Conservation (phyloP, 108 stramenopile species). For the Cyclotella kingstonii region DNA sequence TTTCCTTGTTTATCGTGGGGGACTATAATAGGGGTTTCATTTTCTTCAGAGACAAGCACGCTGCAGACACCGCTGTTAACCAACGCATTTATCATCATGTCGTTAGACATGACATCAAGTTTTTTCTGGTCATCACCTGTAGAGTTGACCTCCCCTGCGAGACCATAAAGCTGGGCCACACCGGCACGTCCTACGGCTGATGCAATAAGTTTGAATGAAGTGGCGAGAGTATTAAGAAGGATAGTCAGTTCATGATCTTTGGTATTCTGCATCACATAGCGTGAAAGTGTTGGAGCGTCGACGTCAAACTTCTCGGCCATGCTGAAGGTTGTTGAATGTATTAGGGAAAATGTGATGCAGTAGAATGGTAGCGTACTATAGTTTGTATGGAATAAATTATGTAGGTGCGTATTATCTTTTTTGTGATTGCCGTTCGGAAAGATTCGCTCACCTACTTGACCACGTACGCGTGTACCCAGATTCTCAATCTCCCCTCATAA, state of each 20-base stretch:
- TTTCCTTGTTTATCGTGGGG: constrained; percentile 82
- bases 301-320: constrained; percentile 60
- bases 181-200: constrained; percentile 86
- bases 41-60: constrained; percentile 97
- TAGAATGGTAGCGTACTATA: no score
- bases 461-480: no score
- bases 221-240: constrained; percentile 81
- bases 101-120: constrained; percentile 98
- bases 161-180: constrained; percentile 90
- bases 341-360: no score
- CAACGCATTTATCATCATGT: constrained; percentile 98
- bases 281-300: constrained; percentile 76
- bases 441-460: no score
- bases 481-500: no score
- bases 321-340: no score
- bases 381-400: no score
- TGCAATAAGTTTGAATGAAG: constrained; percentile 87
- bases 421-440: no score
- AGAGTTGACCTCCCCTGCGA: constrained; percentile 94
- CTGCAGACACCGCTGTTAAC: constrained; percentile 88
- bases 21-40: constrained; percentile 97
- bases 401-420: no score
- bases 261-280: constrained; percentile 83
- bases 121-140: constrained; percentile 99
- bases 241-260: constrained; percentile 83